Conservation (phyloP, 495 filamentous ascomycete species). For the Hyaloscypha bicolor region DNA sequence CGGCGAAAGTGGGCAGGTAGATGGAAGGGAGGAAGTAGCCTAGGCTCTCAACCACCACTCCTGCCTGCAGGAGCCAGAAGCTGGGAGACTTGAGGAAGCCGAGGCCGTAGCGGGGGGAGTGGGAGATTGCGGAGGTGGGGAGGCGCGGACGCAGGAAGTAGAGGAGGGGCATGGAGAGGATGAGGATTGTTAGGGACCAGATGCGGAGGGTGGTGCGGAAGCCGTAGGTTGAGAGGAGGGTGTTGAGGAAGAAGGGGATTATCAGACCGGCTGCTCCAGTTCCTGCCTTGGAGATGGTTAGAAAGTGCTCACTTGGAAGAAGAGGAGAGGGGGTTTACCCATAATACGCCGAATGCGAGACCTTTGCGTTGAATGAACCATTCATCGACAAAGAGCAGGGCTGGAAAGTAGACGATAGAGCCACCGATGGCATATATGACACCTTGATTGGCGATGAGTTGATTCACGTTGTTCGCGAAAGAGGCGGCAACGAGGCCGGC, state of each 20-base stretch:
- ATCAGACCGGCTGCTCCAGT: slow-evolving; percentile 32
- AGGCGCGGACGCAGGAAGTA: slow-evolving; percentile 60
- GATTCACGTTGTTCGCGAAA: slow-evolving; percentile 44
- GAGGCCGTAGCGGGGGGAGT: slow-evolving; percentile 42
- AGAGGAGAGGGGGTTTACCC: slow-evolving; percentile 48
- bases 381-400: slow-evolving; percentile 39
- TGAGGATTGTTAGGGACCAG: slow-evolving; percentile 52
- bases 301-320: slow-evolving; percentile 47
- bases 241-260: slow-evolving; percentile 27
- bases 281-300: slow-evolving; percentile 32
- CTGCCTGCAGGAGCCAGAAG: slow-evolving; percentile 55
- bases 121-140: slow-evolving; percentile 42
- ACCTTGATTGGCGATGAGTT: slow-evolving; percentile 56
- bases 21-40: slow-evolving; percentile 70
- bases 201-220: slow-evolving; percentile 54
- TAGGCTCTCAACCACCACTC: slow-evolving; percentile 60
- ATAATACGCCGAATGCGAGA: slow-evolving; percentile 54
- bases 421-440: slow-evolving; percentile 46
- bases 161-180: slow-evolving; percentile 55
- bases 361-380: slow-evolving; percentile 55
- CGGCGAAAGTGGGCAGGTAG: slow-evolving; percentile 65
- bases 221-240: slow-evolving; percentile 45
- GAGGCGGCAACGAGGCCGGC: slow-evolving; percentile 39
- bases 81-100: slow-evolving; percentile 47
- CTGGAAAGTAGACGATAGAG: slow-evolving; percentile 44